phyloP scores from a whole-genome alignment of 2,329 filamentous ascomycete species.

The Atkinsonella hypoxylon region DNA sequence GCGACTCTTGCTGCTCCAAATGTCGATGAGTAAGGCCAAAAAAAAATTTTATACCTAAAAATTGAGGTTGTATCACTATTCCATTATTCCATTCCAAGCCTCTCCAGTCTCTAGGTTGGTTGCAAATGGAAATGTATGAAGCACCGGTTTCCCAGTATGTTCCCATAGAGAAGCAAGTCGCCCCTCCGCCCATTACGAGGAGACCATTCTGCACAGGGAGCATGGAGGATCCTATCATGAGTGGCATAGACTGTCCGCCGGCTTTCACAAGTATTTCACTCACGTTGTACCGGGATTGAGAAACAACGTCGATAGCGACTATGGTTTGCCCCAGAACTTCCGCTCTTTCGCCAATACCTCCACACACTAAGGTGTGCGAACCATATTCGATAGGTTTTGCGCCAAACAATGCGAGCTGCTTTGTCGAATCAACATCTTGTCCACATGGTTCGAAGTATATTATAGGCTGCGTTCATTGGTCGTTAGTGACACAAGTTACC shows the following conservation, averaged over 20 bases:
- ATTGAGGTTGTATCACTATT: constrained; percentile 6
- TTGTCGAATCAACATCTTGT: background rate
- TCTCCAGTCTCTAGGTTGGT: background rate
- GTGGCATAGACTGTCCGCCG: constrained; percentile 28
- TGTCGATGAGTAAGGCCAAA: constrained; percentile 6
- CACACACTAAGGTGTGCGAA: constrained; percentile 16
- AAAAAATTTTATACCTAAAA: constrained; percentile 18
- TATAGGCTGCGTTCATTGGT: constrained; percentile 10
- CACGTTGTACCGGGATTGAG: constrained; percentile 22
- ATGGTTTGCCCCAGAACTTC: constrained; percentile 18
- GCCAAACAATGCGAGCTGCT: constrained; percentile 20
- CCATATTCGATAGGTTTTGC: constrained; percentile 15
- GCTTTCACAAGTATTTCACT: constrained; percentile 4
- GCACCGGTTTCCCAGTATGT: constrained; percentile 65
- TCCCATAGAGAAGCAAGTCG: constrained; percentile 84
- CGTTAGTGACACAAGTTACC: background rate
- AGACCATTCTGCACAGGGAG: constrained; percentile 37
- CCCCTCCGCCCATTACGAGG: constrained; percentile 64
- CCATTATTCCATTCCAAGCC: background rate
- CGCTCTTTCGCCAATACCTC: constrained; percentile 19
- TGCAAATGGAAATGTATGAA: constrained; percentile 26
- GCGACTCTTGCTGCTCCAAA: background rate
- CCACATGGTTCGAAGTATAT: constrained; percentile 14
- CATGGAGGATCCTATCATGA: constrained; percentile 59
- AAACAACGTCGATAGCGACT: constrained; percentile 12